Base-by-base conservation (phyloP, 2,329 filamentous ascomycete genomes). In the Alternaria sp. region DNA sequence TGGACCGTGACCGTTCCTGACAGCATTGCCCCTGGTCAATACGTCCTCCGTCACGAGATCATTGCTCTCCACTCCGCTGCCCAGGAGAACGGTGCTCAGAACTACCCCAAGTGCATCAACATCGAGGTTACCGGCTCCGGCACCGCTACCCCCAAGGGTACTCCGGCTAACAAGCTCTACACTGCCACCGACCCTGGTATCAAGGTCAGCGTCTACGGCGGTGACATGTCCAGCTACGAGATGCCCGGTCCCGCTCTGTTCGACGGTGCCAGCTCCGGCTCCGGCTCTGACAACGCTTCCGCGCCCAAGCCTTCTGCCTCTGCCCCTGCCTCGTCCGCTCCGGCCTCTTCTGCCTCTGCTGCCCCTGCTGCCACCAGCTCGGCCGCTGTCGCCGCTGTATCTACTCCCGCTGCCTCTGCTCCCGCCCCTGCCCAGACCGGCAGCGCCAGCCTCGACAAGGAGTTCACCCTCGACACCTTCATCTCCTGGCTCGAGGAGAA, bases 21-120 rank as follows among this genome's bases (percentile, higher is more conserved):
- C 21, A 84, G 81, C 66, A 83, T 89, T 61, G 82, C 81, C 45
- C 74, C 84, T 10, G 87, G 87, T 8, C 83, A 88, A 71, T 89
- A 89, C 73, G 84, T 89, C 60, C 82, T 88, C 11, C 84, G 87
- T 18, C 85, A 87, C 58, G 87, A 89, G 80, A 82, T 87, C 57
- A 84, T 90, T 55, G 88, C 86, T 23, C 86, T 90, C 55, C 88
- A 90, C 81, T 80, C 80, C 28, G 85, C 82, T 14, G 81, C 78
- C 8, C 70, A 78, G 58, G 66, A 78, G 37, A 80, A 81, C 65
- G 84, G 81, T 50, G 81, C 82, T 30, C 82, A 84, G 70, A 80
- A 79, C 73, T 83, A 84, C 74, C 83, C 81, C 50, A 75, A 78
- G 70, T 83, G 88, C 78, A 78, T 89, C 70, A 63, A 64, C 53